These are phyloP conservation scores for Vaccinium darrowii DNA, from an alignment of 148 eudicot species.

Conservation along the genomic window DNA sequence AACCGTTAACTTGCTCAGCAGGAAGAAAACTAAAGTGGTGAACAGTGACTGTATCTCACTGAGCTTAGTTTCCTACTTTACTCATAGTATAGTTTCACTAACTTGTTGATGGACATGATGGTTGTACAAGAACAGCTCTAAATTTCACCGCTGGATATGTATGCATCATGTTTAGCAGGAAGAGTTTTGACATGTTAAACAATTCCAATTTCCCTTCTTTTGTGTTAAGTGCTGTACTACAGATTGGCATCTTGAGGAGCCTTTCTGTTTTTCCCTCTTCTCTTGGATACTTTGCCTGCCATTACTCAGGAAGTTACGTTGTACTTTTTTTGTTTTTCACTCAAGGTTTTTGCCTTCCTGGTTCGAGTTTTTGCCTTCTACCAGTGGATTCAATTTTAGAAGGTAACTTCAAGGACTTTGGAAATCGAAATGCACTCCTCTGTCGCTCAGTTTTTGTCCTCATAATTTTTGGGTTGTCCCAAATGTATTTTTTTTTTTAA, in stretches of 20 bases:
- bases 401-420: background rate
- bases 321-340: background rate
- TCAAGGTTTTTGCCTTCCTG: slow-evolving; percentile 46
- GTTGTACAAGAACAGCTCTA: slow-evolving; percentile 3
- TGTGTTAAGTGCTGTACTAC: background rate
- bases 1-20: background rate
- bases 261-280: background rate
- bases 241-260: background rate
- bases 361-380: slow-evolving; percentile 27
- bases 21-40: background rate
- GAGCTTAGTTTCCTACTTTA: background rate
- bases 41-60: background rate
- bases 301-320: background rate
- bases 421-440: background rate
- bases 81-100: background rate
- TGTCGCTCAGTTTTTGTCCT: background rate
- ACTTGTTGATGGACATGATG: background rate
- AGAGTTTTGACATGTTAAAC: background rate
- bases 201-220: background rate
- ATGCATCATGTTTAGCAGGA: slow-evolving; percentile 1
- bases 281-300: slow-evolving; percentile 24
- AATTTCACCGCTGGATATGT: background rate
- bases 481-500: background rate
- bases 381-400: slow-evolving; percentile 49
- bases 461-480: background rate